Conservation (phyloP, 1,284 basidiomycete species). For the Ustilago nuda region DNA sequence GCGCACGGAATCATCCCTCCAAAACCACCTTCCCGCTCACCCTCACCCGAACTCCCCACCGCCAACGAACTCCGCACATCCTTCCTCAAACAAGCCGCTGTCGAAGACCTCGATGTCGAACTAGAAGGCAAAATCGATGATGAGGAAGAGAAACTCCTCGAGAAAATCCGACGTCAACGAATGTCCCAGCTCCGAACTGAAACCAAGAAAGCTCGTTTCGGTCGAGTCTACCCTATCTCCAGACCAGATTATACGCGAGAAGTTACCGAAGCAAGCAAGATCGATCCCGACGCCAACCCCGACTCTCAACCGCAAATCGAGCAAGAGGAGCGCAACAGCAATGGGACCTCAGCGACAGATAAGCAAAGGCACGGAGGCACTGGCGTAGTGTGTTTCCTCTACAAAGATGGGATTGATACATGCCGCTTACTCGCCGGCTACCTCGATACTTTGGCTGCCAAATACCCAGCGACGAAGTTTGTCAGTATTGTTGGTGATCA, state of each 20-base stretch:
- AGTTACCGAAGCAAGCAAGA: conserved; percentile 89
- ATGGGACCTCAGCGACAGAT: conserved; percentile 16
- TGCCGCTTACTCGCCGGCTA: conserved; percentile 82
- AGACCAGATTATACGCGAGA: conserved; percentile 94
- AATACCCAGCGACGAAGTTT: conserved; percentile 92
- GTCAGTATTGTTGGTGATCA: conserved; percentile 92
- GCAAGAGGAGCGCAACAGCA: conserved; percentile 73
- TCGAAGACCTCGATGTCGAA: conserved; percentile 55
- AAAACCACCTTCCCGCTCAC: conserved; percentile 64
- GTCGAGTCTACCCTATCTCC: conserved; percentile 85
- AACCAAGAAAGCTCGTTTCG: conserved; percentile 80
- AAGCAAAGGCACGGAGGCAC: conserved; percentile 74
- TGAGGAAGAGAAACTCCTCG: conserved; percentile 81
- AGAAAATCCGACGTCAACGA: conserved; percentile 77
- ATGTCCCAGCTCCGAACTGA: conserved; percentile 77
- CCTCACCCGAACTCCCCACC: conserved; percentile 62
- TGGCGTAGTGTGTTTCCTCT: conserved; percentile 86
- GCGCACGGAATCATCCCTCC: conserved; percentile 67
- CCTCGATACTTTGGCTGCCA: conserved; percentile 79
- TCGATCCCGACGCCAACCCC: conserved; percentile 71
- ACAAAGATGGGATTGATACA: conserved; percentile 77
- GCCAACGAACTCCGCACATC: conserved; percentile 43
- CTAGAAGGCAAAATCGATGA: conserved; percentile 71
- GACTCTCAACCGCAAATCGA: conserved; percentile 65
- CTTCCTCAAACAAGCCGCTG: conserved; percentile 55